Conservation (phyloP, 1,284 basidiomycete genomes). For the Farysia itapuensis region DNA sequence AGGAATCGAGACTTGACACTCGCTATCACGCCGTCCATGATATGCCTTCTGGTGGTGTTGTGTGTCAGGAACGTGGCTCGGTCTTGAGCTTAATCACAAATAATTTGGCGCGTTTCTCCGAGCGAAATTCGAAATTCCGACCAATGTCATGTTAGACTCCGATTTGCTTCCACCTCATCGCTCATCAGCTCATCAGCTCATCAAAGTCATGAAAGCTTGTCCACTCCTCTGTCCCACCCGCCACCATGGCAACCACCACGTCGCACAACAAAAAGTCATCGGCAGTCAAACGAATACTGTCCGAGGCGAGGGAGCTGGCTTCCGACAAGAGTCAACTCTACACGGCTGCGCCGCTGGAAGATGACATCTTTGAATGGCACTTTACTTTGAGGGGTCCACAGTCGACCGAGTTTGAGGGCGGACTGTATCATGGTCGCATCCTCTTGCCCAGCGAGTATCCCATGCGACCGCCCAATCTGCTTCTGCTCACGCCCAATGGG, state of each 20-base stretch:
- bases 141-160: no score
- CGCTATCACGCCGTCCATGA: no score
- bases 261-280: conserved; percentile 63
- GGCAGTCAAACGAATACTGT: conserved; percentile 94
- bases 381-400: conserved; percentile 86
- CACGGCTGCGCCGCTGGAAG: conserved; percentile 75
- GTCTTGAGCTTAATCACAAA: no score
- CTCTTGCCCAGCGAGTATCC: conserved; percentile 88
- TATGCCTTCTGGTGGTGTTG: no score
- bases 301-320: conserved; percentile 85
- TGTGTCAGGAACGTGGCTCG: no score
- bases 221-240: no score
- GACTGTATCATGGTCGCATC: conserved; percentile 84
- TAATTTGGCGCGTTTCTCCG: no score
- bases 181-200: no score
- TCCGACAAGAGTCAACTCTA: conserved; percentile 80
- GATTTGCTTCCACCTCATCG: no score
- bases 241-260: conserved; percentile 23
- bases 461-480: conserved; percentile 87
- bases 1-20: no score
- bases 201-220: no score
- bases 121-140: no score
- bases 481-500: conserved; percentile 92
- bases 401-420: conserved; percentile 51
- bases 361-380: conserved; percentile 77